A percentile compares a stretch with the other conserved stretches of the same genome.
Conservation (phyloP, 768 basidiomycete species). For the Lactarius quietus region DNA sequence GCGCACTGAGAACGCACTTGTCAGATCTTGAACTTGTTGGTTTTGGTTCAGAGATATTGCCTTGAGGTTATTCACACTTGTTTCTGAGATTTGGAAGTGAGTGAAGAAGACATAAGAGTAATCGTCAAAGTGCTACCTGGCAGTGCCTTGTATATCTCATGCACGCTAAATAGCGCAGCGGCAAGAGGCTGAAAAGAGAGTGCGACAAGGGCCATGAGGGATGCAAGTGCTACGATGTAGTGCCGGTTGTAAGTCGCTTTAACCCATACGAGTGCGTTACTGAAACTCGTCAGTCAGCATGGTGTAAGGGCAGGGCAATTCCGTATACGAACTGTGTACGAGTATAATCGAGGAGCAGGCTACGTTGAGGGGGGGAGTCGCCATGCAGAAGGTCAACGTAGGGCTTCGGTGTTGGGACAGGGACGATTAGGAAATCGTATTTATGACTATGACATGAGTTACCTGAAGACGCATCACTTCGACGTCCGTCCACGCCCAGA, state of each 20-base stretch:
- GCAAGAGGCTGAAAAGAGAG: conserved; percentile 52
- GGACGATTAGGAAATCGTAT: neutral
- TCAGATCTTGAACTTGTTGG: conserved; percentile 45
- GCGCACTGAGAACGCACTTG: conserved; percentile 34
- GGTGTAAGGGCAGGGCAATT: neutral
- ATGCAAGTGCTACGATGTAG: conserved; percentile 48
- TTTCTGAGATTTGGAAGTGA: conserved; percentile 30
- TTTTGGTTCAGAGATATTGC: conserved; percentile 46
- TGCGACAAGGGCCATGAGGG: conserved; percentile 46
- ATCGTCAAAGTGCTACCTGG: conserved; percentile 34
- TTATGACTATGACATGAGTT: conserved; percentile 4
- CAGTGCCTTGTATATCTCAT: conserved; percentile 42
- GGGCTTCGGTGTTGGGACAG: conserved; percentile 35
- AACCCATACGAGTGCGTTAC: conserved; percentile 48
- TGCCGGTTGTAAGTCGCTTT: conserved; percentile 45
- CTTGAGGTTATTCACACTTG: conserved; percentile 37
- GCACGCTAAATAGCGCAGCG: conserved; percentile 47
- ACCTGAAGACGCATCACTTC: conserved; percentile 58
- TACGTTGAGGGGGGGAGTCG: conserved; percentile 49
- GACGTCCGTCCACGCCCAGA: conserved; percentile 57
- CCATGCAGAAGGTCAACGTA: conserved; percentile 58
- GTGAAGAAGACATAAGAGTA: neutral
- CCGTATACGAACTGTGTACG: conserved; percentile 40
- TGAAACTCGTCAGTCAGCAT: conserved; percentile 26
- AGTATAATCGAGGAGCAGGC: conserved; percentile 54